phyloP scores from a whole-genome alignment of 345 rosid species.

The Gossypium ekmanianum region DNA sequence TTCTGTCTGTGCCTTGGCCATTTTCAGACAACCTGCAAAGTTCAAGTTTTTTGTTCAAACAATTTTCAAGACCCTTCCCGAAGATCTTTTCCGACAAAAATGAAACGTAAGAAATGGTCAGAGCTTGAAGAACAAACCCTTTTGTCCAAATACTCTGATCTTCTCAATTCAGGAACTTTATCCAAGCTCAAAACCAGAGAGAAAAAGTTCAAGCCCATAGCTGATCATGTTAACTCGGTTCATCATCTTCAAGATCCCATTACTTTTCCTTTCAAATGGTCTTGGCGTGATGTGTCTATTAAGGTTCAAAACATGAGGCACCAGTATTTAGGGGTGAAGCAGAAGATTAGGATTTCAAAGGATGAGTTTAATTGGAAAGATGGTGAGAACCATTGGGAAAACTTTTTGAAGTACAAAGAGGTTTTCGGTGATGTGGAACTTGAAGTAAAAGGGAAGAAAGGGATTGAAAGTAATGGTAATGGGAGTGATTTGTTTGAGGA shows the following conservation, averaged over 20 bases:
- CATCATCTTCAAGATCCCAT: slow-evolving; percentile 58
- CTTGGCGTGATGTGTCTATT: slow-evolving; percentile 78
- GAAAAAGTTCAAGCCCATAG: slow-evolving; percentile 73
- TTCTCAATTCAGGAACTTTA: slow-evolving; percentile 49
- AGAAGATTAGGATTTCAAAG: slow-evolving; percentile 57
- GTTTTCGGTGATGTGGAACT: slow-evolving; percentile 77
- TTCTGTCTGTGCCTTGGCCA: background rate
- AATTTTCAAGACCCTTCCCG: background rate
- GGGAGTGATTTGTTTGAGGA: slow-evolving; percentile 39
- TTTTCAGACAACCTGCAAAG: slow-evolving; percentile 8
- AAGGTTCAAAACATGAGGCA: slow-evolving; percentile 86
- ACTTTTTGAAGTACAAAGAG: slow-evolving; percentile 64
- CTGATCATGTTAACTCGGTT: slow-evolving; percentile 61
- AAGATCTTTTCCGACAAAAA: slow-evolving; percentile 13
- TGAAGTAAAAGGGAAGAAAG: slow-evolving; percentile 52
- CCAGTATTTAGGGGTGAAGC: slow-evolving; percentile 79
- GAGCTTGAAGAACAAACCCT: slow-evolving; percentile 67
- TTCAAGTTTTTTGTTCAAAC: background rate
- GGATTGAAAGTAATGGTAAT: slow-evolving; percentile 20
- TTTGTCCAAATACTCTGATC: slow-evolving; percentile 52
- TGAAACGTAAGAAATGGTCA: slow-evolving; percentile 80
- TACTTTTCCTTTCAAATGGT: slow-evolving; percentile 70
- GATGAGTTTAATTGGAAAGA: slow-evolving; percentile 65
- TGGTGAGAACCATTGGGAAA: slow-evolving; percentile 77
- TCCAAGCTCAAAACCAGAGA: slow-evolving; percentile 73